Conservation (phyloP, 2,329 filamentous ascomycete genomes). For the Aspergillus texensis region DNA sequence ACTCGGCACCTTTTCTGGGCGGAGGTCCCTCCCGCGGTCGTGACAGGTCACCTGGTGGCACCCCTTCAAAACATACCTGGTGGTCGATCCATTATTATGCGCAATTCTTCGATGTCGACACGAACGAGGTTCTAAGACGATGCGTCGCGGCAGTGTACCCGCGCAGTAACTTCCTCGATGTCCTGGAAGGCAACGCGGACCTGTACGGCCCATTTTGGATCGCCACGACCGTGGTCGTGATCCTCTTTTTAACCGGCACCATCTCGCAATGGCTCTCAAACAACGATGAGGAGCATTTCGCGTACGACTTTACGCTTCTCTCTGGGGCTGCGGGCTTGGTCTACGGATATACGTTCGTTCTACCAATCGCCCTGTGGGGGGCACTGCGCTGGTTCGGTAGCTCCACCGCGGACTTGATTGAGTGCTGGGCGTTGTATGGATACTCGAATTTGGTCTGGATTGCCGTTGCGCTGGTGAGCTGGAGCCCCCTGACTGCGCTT, state of each 20-base stretch:
- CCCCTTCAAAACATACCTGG: slow-evolving; percentile 78
- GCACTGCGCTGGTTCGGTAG: slow-evolving; percentile 94
- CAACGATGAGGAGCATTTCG: slow-evolving; percentile 70
- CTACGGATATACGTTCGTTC: slow-evolving; percentile 90
- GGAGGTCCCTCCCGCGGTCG: slow-evolving; percentile 44
- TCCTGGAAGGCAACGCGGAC: slow-evolving; percentile 94
- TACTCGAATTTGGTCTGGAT: slow-evolving; percentile 98
- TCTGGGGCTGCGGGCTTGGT: slow-evolving; percentile 89
- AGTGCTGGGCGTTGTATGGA: slow-evolving; percentile 94
- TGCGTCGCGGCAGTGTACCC: slow-evolving; percentile 90
- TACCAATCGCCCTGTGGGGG: slow-evolving; percentile 83
- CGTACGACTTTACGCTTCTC: slow-evolving; percentile 87
- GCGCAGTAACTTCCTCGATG: slow-evolving; percentile 91
- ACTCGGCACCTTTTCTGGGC: slow-evolving; percentile 54
- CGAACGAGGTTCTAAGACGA: slow-evolving; percentile 80
- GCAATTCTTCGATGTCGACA: slow-evolving; percentile 99
- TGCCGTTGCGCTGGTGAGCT: slow-evolving; percentile 86
- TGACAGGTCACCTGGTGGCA: slow-evolving; percentile 43
- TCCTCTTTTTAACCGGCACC: slow-evolving; percentile 91
- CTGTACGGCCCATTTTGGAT: slow-evolving; percentile 99
- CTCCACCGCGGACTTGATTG: slow-evolving; percentile 87
- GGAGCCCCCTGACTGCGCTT: slow-evolving; percentile 80
- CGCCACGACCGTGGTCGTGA: slow-evolving; percentile 93
- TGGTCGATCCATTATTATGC: slow-evolving; percentile 94
- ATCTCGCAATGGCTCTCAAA: slow-evolving; percentile 86